Evolutionary conservation across 2,329 filamentous ascomycete species (phyloP), one percentile per base, ranked within the genome.

Genomic region (Pyricularia sp.): DNA sequence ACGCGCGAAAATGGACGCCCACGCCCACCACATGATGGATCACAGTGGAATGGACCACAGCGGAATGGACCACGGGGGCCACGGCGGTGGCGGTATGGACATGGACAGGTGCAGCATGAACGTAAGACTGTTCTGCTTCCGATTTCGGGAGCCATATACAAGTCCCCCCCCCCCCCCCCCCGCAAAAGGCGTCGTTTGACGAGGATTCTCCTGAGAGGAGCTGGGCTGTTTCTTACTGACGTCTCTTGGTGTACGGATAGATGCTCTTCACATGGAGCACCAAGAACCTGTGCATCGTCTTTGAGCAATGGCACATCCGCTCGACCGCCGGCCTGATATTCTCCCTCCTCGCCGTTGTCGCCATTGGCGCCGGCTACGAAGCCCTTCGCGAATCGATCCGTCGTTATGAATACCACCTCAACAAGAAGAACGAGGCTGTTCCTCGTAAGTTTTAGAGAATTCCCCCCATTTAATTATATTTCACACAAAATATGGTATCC

Each of bases 201-300:
- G n/a, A 59, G n/a, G 23, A 25, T 14, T 2, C 5, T 12, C 58
- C 23, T 2, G 4, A 58, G 50, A 61, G n/a, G 58, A 61, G 25
- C n/a, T n/a, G n/a, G 26, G 25, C 11, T 61, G 58, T 25, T 23
- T 61, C 58, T 61, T 64, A 76, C 70, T 69, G 42, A 69, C 25
- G 31, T 26, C 23, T 61, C 25, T n/a, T 23, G n/a, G 2, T 65
- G 20, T 3, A 14, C 28, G 33, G 33, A 20, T 55, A 67, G 66
- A 98, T 97, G 94, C 88, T 98, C 73, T 99, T 99, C 83, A 98
- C 93, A 71, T 99, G 94, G 94, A 88, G 93, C 78, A 94, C 94
- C 2, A 87, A 85, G 69, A 91, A 98, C 81, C 92, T 99, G 72
- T 99, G 95, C 85, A 96, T 99, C 79, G 88, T 99, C 79, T 99